Percentiles rank a stretch among this genome's conserved stretches.
Conservation (phyloP, 1,139 yeast genomes). For the Candida tetrigidarum region DNA sequence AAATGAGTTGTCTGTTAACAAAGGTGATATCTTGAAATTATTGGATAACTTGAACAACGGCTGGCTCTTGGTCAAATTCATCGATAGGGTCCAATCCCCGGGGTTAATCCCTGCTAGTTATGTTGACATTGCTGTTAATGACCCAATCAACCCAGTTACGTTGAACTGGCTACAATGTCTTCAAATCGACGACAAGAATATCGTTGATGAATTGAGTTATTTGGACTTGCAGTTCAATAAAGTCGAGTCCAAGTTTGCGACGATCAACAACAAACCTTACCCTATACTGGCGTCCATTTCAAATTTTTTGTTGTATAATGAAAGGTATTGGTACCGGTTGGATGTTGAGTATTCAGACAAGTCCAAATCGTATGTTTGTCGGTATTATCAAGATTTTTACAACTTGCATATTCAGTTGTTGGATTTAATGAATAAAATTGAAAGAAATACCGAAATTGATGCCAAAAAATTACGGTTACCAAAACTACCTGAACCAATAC, state of each 20-base stretch:
- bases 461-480: constrained; percentile 30
- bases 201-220: constrained; percentile 17
- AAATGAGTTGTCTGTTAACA: constrained; percentile 37
- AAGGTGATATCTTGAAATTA: constrained; percentile 46
- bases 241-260: constrained; percentile 23
- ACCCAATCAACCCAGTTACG: constrained; percentile 40
- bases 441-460: neutral
- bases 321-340: constrained; percentile 47
- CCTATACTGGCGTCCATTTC: constrained; percentile 37
- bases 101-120: constrained; percentile 49
- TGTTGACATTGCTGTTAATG: constrained; percentile 52
- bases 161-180: constrained; percentile 34
- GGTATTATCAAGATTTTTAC: constrained; percentile 50
- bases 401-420: constrained; percentile 36
- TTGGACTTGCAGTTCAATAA: constrained; percentile 20
- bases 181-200: constrained; percentile 2
- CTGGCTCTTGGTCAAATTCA: constrained; percentile 48
- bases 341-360: constrained; percentile 39
- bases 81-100: constrained; percentile 39
- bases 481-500: constrained; percentile 49
- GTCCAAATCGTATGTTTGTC: constrained; percentile 33
- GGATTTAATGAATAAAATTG: constrained; percentile 13
- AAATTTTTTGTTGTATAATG: constrained; percentile 38
- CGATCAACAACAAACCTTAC: constrained; percentile 36
- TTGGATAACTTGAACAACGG: constrained; percentile 45